Percentiles rank a stretch among this genome's conserved stretches.
Conservation (phyloP, 192 early-diverging fungal species). For the Podila epigama region DNA sequence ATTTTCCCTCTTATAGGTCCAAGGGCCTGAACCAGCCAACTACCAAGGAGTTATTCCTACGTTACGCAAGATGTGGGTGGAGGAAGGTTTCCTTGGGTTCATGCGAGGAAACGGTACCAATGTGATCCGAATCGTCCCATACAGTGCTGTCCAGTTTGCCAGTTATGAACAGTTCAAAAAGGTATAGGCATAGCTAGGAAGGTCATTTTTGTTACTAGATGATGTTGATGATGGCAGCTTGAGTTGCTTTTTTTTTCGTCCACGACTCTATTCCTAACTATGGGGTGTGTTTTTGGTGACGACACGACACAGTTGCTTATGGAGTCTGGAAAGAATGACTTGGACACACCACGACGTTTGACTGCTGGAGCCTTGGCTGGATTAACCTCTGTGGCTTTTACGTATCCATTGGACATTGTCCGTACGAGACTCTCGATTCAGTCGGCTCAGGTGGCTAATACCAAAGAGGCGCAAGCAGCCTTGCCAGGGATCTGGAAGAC, state of each 20-base stretch:
- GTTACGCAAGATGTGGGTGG: constrained; percentile 79
- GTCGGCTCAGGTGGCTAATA: constrained; percentile 63
- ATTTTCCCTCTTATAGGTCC: constrained; percentile 29
- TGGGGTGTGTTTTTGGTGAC: neutral
- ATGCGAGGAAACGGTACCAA: constrained; percentile 88
- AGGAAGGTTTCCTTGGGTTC: constrained; percentile 76
- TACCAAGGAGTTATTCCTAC: constrained; percentile 77
- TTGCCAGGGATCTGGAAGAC: constrained; percentile 77
- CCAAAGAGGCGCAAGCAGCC: constrained; percentile 54
- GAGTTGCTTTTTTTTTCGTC: neutral
- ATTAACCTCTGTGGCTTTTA: constrained; percentile 77
- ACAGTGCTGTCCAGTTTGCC: constrained; percentile 84
- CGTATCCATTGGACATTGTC: constrained; percentile 82
- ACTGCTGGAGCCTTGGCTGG: constrained; percentile 79
- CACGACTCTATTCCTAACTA: neutral
- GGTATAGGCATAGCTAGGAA: no score
- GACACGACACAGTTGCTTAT: constrained; percentile 61
- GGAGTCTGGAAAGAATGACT: constrained; percentile 70
- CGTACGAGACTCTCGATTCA: constrained; percentile 80
- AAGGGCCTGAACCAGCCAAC: constrained; percentile 66
- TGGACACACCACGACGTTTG: constrained; percentile 75
- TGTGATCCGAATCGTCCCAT: constrained; percentile 82
- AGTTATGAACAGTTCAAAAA: constrained; percentile 82
- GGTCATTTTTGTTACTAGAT: neutral
- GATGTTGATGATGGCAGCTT: neutral